Evolutionary conservation across 2,329 filamentous ascomycete genomes (phyloP), one percentile per base, ranked within the genome.

Genomic region (Aschersonia sp.): DNA sequence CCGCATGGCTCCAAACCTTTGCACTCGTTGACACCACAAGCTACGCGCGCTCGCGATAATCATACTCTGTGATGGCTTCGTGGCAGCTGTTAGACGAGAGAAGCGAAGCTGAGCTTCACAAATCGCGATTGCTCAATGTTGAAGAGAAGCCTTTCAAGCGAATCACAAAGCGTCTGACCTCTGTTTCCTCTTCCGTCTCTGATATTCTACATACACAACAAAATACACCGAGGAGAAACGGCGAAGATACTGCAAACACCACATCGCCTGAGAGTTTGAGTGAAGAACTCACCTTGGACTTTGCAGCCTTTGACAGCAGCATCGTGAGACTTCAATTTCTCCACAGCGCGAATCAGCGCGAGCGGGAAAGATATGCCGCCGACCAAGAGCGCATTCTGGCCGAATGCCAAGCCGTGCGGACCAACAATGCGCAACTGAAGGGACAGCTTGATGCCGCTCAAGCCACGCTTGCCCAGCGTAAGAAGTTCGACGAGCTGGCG

Each of bases 71-170:
- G 22, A 71, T 72, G 69, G 59, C 70, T 29, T 63, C 64, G 44
- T 88, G 82, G 70, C 72, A 76, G 43, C 69, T 89, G 44, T 71
- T 94, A 45, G 82, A 87, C 48, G 83, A 84, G 55, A 73, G 76
- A 53, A 83, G 87, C 54, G 84, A 88, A 67, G 83, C 87, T 62
- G 82, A 87, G 53, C 81, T 95, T 39, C 90, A 95, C 70, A 90
- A 89, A 59, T 76, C 77, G 32, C 86, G 90, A 41, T 83, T 95
- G 4, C 76, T 95, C 39, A 85, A 86, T 53, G 83, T 95, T 51
- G 90, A 97, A 70, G 87, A 94, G 60, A 88, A 88, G 49, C 87
- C 88, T 1, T 95, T 94, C 70, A 87, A 87, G 63, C 83, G 89
- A 51, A 80, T 95, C 50, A 86, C 85, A 29, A 88, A 88, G 66